Percentiles rank a stretch among this genome's conserved stretches.
phyloP scores from a whole-genome alignment of 1,139 yeast species.

The Taiozyma onychis region DNA sequence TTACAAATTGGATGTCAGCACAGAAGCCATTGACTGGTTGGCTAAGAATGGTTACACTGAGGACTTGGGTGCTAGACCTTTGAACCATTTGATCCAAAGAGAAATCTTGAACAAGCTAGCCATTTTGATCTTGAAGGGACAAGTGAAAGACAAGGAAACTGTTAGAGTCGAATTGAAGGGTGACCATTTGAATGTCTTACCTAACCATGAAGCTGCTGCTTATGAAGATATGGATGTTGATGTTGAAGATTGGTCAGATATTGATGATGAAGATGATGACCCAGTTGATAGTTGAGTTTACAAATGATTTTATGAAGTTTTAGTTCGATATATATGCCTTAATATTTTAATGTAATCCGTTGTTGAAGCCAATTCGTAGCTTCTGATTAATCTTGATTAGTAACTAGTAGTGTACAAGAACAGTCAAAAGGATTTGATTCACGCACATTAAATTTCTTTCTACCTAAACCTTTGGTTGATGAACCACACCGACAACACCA shows the following conservation, averaged over 20 bases:
- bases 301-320: not conserved
- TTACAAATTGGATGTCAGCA: conserved; percentile 61
- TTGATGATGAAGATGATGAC: conserved; percentile 22
- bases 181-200: conserved; percentile 69
- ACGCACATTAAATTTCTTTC: not conserved
- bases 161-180: conserved; percentile 56
- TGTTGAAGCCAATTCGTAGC: not conserved
- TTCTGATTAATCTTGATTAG: not conserved
- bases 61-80: conserved; percentile 96
- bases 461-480: not conserved
- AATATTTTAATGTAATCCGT: not conserved
- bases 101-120: conserved; percentile 87
- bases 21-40: conserved; percentile 73
- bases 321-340: not conserved
- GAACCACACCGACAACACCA: not conserved
- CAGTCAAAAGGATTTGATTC: too few relatives aligned
- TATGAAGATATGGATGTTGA: conserved; percentile 44
- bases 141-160: conserved; percentile 79
- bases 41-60: conserved; percentile 83
- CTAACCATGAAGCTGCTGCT: conserved; percentile 70
- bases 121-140: conserved; percentile 79
- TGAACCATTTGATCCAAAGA: conserved; percentile 86
- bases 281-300: not conserved
- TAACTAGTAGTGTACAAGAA: too few relatives aligned
- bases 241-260: conserved; percentile 29